Evolutionary conservation across 495 filamentous ascomycete species (phyloP).

Genomic region (Trichoderma orchidacearum): DNA sequence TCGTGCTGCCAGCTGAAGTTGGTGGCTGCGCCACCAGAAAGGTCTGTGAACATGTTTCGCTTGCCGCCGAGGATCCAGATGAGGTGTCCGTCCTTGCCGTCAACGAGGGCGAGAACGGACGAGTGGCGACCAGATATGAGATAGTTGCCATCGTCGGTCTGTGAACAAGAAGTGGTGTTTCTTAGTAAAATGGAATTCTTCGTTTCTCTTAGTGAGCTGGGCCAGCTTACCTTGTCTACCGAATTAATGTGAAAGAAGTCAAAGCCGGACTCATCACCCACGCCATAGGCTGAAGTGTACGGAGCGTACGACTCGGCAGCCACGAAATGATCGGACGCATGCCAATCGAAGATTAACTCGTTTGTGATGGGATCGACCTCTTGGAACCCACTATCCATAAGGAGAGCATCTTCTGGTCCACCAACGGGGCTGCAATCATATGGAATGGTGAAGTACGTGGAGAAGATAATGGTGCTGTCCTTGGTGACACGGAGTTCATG

Average conservation of each 20-base stretch:
- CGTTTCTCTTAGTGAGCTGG: no score
- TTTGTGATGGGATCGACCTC: slow-evolving; percentile 9
- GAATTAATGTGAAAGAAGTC: slow-evolving; percentile 30
- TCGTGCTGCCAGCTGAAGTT: slow-evolving; percentile 42
- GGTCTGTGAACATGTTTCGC: slow-evolving; percentile 28
- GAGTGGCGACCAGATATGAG: slow-evolving; percentile 30
- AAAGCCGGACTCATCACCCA: slow-evolving; percentile 2
- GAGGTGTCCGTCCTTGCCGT: slow-evolving; percentile 18
- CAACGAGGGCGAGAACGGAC: slow-evolving; percentile 20
- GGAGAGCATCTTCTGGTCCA: slow-evolving; percentile 6
- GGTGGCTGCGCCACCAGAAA: slow-evolving; percentile 25
- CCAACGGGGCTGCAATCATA: slow-evolving; percentile 6
- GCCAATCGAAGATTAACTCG: slow-evolving; percentile 22
- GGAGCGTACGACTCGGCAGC: slow-evolving; percentile 6
- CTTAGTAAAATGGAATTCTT: not conserved
- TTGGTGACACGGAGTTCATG: slow-evolving; percentile 9
- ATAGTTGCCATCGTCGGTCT: slow-evolving; percentile 19
- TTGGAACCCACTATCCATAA: slow-evolving; percentile 11
- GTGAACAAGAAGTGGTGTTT: not conserved
- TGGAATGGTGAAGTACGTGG: slow-evolving; percentile 4
- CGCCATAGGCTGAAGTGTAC: slow-evolving; percentile 4
- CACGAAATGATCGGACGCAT: slow-evolving; percentile 20
- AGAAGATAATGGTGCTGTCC: slow-evolving; percentile 4
- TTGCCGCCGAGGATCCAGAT: slow-evolving; percentile 32
- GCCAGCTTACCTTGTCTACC: slow-evolving; percentile 12